These are phyloP conservation scores for Mrakia hoshinonis DNA, from an alignment of 768 basidiomycete genomes.

Conservation along the genomic window DNA sequence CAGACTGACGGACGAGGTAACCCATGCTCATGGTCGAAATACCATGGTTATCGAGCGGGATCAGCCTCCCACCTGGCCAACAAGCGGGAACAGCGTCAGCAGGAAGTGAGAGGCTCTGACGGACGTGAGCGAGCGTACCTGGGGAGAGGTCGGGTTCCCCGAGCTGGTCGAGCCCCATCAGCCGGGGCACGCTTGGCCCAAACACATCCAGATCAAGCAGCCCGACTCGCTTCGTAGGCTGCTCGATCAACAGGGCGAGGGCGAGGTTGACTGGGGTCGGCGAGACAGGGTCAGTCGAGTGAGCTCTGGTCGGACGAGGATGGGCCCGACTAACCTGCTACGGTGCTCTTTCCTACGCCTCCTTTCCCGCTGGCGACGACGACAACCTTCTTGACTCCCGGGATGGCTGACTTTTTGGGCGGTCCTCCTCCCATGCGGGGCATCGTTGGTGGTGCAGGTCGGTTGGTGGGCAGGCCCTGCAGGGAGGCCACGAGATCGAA, in stretches of 20 bases:
- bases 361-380: constrained; percentile 90
- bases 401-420: constrained; percentile 41
- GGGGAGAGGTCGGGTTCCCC: constrained; percentile 70
- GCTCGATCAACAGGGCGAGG: constrained; percentile 50
- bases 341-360: constrained; percentile 89
- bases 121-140: constrained; percentile 42
- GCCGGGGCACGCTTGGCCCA: constrained; percentile 83
- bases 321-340: constrained; percentile 57
- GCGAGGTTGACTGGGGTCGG: constrained; percentile 64
- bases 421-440: constrained; percentile 42
- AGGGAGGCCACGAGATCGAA: background rate
- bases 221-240: constrained; percentile 56
- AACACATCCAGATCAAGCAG: constrained; percentile 92
- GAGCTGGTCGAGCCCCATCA: constrained; percentile 74
- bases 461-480: constrained; percentile 19
- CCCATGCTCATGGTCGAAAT: constrained; percentile 96
- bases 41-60: constrained; percentile 79
- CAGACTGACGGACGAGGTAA: constrained; percentile 56
- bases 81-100: background rate
- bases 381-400: constrained; percentile 67
- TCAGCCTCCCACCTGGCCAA: constrained; percentile 58
- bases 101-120: background rate
- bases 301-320: constrained; percentile 10
- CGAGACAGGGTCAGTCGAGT: constrained; percentile 29
- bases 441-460: constrained; percentile 41